Evolutionary conservation across 305 asterid species (phyloP).

Genomic region (Ilex paraguariensis): DNA sequence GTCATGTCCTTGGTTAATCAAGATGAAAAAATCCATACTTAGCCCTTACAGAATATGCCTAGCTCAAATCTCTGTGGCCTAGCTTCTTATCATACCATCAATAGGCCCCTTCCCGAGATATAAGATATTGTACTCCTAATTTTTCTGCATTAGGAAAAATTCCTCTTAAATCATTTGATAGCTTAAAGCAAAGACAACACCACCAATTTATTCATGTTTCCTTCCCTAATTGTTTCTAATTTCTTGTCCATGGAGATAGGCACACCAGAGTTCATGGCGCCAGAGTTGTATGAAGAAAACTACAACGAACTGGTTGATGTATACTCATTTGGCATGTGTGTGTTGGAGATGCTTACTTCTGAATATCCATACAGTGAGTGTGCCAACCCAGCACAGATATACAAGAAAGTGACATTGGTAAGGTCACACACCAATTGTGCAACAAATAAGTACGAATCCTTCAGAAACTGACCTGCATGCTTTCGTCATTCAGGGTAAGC

Average conservation of each 20-base stretch:
- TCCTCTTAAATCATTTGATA: no score
- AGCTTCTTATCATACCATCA: no score
- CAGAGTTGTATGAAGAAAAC: conserved; percentile 88
- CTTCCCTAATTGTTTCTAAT: background rate
- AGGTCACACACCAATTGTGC: conserved; percentile 19
- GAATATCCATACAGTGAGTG: conserved; percentile 99
- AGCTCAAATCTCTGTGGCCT: no score
- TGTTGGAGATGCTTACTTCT: conserved; percentile 81
- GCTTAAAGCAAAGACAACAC: no score
- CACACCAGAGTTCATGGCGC: conserved; percentile 99
- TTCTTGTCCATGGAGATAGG: conserved; percentile 36
- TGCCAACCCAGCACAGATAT: conserved; percentile 92
- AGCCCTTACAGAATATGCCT: no score
- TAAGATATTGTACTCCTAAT: no score
- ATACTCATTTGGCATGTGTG: conserved; percentile 92
- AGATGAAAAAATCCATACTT: no score
- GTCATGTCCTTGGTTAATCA: no score
- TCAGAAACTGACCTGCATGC: conserved; percentile 9
- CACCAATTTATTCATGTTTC: no score
- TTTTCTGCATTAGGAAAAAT: background rate
- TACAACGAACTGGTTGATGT: conserved; percentile 88
- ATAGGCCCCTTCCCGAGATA: no score
- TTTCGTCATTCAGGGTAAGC: conserved; percentile 56
- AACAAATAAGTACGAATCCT: conserved; percentile 4
- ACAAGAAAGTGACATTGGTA: conserved; percentile 90